Conservation (phyloP, 1,284 basidiomycete genomes). For the Cutaneotrichosporon cutaneum region DNA sequence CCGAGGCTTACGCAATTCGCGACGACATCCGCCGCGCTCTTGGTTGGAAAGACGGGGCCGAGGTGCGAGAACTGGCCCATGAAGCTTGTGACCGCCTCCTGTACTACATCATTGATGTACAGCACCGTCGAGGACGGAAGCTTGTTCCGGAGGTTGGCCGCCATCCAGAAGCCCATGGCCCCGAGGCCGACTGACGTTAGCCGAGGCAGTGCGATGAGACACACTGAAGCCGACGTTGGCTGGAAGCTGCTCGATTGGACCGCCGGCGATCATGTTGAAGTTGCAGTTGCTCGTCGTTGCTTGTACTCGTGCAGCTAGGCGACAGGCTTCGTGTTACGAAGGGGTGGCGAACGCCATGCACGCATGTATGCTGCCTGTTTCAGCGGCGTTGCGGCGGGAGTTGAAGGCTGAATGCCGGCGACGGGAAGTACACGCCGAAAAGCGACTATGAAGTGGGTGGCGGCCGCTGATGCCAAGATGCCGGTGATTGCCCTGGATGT, state of each 20-base stretch:
- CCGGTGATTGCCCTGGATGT: too few species aligned
- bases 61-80: neutral
- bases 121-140: neutral
- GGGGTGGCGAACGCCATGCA: too few species aligned
- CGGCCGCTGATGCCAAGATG: neutral
- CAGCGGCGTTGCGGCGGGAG: neutral
- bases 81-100: neutral
- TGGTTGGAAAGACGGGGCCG: neutral
- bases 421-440: neutral
- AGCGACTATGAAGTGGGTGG: neutral
- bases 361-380: neutral
- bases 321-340: too few species aligned
- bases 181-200: conserved; percentile 14
- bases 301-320: neutral
- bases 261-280: neutral
- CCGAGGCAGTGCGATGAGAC: neutral
- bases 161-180: conserved; percentile 15
- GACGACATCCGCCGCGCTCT: conserved; percentile 6
- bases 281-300: too few species aligned
- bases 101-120: conserved; percentile 12
- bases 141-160: conserved; percentile 6
- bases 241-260: neutral
- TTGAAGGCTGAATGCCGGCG: neutral
- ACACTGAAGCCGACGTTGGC: conserved; percentile 13
- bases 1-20: neutral